Evolutionary conservation across 441 rosid species (phyloP).

Genomic region (Geranium incanum): DNA sequence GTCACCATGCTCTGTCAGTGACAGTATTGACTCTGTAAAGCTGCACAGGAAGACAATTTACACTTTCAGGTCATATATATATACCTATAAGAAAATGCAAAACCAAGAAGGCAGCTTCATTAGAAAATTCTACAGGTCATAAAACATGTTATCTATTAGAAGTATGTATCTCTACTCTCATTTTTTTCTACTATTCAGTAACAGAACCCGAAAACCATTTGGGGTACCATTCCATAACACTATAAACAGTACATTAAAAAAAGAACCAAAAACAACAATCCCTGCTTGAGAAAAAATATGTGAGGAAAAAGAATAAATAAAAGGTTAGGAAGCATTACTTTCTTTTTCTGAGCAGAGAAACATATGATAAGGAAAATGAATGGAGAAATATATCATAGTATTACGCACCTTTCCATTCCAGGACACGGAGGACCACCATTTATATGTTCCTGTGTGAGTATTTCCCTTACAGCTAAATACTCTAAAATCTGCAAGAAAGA

Average conservation of each 20-base stretch:
- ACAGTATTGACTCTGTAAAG: constrained; percentile 74
- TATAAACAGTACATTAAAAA: not conserved
- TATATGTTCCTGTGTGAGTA: constrained; percentile 70
- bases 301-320: not conserved
- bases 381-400: constrained; percentile 11
- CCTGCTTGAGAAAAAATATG: not conserved
- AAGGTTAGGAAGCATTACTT: not conserved
- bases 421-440: constrained; percentile 74
- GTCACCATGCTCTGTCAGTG: constrained; percentile 88
- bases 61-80: constrained; percentile 15
- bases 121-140: not conserved
- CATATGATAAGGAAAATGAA: constrained; percentile 8
- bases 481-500: constrained; percentile 62
- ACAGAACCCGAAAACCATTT: not conserved
- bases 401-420: constrained; percentile 82
- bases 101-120: not conserved
- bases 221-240: not conserved
- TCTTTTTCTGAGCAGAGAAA: not conserved
- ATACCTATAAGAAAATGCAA: constrained; percentile 4
- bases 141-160: not conserved
- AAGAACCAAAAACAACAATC: not conserved
- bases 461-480: constrained; percentile 70
- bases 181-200: not conserved
- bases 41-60: constrained; percentile 42
- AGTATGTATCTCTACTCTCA: not conserved